Evolutionary conservation across 768 basidiomycete genomes (phyloP).

Genomic region (Naganishia friedmannii): DNA sequence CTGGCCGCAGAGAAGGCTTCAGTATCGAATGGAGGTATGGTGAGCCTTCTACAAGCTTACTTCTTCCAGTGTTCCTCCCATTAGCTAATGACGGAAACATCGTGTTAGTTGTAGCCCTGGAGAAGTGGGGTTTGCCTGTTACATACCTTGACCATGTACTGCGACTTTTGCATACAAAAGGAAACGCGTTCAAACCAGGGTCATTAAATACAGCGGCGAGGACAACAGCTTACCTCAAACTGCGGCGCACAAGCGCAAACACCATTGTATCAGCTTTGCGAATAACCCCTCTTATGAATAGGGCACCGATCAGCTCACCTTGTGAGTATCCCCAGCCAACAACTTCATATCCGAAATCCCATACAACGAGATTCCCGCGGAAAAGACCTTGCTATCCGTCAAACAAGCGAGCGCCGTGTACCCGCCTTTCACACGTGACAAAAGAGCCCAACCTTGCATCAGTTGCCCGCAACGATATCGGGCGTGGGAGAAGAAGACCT

Average conservation of each 20-base stretch:
- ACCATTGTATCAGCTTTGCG: neutral
- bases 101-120: constrained; percentile 38
- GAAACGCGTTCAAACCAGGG: neutral
- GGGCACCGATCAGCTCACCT: constrained; percentile 33
- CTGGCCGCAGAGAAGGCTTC: constrained; percentile 29
- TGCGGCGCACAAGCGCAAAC: neutral
- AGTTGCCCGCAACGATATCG: neutral
- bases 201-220: no score
- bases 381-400: constrained; percentile 57
- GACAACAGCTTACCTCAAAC: neutral
- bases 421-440: constrained; percentile 54
- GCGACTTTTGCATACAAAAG: constrained; percentile 5
- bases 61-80: constrained; percentile 61
- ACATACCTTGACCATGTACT: constrained; percentile 36
- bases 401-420: constrained; percentile 63
- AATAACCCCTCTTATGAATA: neutral
- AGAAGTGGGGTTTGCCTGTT: neutral
- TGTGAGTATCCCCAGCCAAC: constrained; percentile 67
- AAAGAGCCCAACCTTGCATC: neutral
- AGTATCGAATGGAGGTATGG: constrained; percentile 39
- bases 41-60: constrained; percentile 54
- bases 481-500: neutral
- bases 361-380: constrained; percentile 65
- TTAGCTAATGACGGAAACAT: constrained; percentile 58
- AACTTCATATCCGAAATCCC: constrained; percentile 66